Percentiles rank a stretch among this genome's conserved stretches.
Conservation (phyloP, 2,329 filamentous ascomycete genomes). For the Parascedosporium putredinis region DNA sequence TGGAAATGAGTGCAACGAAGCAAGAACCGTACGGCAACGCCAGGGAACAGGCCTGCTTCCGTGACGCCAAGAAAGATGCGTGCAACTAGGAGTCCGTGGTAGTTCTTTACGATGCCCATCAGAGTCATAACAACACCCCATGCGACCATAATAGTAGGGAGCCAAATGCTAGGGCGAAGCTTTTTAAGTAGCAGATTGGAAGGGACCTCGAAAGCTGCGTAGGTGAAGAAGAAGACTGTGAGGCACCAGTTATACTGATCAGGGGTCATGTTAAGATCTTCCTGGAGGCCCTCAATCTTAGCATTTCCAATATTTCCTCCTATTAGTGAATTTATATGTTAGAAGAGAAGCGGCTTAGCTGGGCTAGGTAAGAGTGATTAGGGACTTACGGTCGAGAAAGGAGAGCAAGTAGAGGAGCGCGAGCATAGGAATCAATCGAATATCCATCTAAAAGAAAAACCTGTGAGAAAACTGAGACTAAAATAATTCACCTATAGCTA, state of each 20-base stretch:
- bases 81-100: conserved; percentile 35
- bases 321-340: conserved; percentile 10
- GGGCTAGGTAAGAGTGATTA: no score
- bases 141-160: conserved; percentile 41
- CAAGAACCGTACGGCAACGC: conserved; percentile 31
- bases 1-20: background rate
- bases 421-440: conserved; percentile 50
- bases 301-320: conserved; percentile 57
- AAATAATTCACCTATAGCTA: background rate
- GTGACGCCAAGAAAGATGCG: conserved; percentile 37
- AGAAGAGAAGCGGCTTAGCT: background rate
- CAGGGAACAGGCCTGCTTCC: conserved; percentile 52
- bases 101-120: conserved; percentile 41
- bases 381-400: conserved; percentile 49
- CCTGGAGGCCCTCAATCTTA: conserved; percentile 47
- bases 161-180: conserved; percentile 39
- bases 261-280: conserved; percentile 45
- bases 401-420: conserved; percentile 57
- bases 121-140: conserved; percentile 38
- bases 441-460: conserved; percentile 31
- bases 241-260: conserved; percentile 62
- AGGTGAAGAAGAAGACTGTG: conserved; percentile 44
- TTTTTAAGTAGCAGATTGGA: conserved; percentile 47
- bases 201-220: conserved; percentile 44
- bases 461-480: conserved; percentile 6